Base-by-base conservation (phyloP, 208 protist genomes). In the Naegleria gruberi region DNA sequence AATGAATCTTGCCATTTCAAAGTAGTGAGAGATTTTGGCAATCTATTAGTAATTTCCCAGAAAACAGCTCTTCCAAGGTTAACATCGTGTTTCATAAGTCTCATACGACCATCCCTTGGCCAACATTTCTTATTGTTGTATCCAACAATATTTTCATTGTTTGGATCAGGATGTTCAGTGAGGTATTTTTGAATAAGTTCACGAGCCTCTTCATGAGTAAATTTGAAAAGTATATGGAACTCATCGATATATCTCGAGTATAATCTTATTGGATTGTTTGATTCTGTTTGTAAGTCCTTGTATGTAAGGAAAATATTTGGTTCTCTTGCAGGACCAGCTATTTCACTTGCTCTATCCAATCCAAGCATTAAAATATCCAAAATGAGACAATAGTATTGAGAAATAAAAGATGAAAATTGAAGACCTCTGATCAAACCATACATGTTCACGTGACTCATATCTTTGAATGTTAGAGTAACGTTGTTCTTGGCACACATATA, bases 401-500 rank as follows among this genome's bases (percentile, higher is more conserved):
- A 93, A 83, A 99, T 96, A 94, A 99, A 99, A 0, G 98, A 97
- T 30, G 98, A 97, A 93, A 99, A 99, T 96, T 99, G 99, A 57
- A 99, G 97, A 73, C 99, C 99, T 90, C 99, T 96, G 88, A 99
- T 96, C 17, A 99, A 90, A 57, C 99, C 99, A 92, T 99, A 99
- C 46, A 95, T 96, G 93, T 99, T 99, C 88, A 98, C 97, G 94
- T 99, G 99, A 93, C 95, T 99, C 99, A 99, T 99, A 94, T 99
- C 99, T 95, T 99, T 99, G 94, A 98, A 99, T 92, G 97, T 98
- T 37, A 99, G 93, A 3, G 97, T 96, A 0, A 99, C 96, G 93
- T 99, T 99, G 94, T 99, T 99, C 92, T 99, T 99, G 86, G 98
- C 97, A 43, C 99, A 99, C 93, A 99, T 99, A 95, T 99, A 99